Evolutionary conservation across 345 rosid genomes (phyloP).

Genomic region (Camelina sativa): DNA sequence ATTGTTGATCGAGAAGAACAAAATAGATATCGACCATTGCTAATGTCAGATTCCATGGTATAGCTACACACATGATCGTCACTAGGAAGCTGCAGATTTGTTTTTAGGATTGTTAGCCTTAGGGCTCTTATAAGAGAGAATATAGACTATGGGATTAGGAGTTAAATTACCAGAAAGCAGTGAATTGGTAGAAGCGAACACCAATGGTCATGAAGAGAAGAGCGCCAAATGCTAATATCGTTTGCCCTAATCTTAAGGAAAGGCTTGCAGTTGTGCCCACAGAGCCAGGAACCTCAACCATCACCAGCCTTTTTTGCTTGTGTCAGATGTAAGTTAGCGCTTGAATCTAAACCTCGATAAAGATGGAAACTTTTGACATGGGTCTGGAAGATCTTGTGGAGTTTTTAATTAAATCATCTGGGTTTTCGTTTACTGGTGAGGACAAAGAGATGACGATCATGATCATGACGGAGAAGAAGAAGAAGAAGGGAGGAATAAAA

Average conservation of each 20-base stretch:
- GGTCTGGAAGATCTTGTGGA: neutral
- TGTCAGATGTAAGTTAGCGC: neutral
- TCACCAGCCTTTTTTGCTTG: slow-evolving; percentile 40
- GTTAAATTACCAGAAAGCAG: slow-evolving; percentile 74
- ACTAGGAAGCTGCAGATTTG: slow-evolving; percentile 71
- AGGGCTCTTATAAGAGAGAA: neutral
- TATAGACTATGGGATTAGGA: neutral
- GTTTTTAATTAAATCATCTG: neutral
- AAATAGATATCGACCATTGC: slow-evolving; percentile 85
- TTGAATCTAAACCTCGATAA: slow-evolving; percentile 18
- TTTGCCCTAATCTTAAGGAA: slow-evolving; percentile 80
- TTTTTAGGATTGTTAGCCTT: slow-evolving; percentile 1
- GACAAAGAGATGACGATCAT: slow-evolving; percentile 19
- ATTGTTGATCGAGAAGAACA: slow-evolving; percentile 62
- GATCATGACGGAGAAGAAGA: slow-evolving; percentile 10
- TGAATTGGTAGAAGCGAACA: slow-evolving; percentile 81
- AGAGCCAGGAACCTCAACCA: slow-evolving; percentile 73
- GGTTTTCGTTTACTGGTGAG: slow-evolving; percentile 9
- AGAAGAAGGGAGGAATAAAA: neutral
- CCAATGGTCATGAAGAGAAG: slow-evolving; percentile 89
- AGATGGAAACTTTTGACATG: slow-evolving; percentile 28
- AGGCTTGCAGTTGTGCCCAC: slow-evolving; percentile 79
- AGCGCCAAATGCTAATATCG: slow-evolving; percentile 76
- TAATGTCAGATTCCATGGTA: slow-evolving; percentile 88
- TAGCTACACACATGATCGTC: slow-evolving; percentile 80